A percentile compares a stretch with the other conserved stretches of the same genome.
phyloP scores from a whole-genome alignment of 192 early-diverging fungal species.

The Haplosporangium gracile region DNA sequence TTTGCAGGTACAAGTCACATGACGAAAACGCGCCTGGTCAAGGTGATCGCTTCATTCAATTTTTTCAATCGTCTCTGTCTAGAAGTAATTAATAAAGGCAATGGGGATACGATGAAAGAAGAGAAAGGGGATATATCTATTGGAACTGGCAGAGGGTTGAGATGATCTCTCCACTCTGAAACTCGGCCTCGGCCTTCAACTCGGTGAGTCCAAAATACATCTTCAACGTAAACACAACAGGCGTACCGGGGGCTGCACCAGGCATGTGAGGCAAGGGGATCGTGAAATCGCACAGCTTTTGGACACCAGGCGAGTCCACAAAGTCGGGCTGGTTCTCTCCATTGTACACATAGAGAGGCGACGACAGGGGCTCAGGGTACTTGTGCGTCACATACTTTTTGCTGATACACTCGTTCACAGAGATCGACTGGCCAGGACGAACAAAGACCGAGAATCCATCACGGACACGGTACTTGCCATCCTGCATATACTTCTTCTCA shows the following conservation, averaged over 20 bases:
- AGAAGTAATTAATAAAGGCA: background rate
- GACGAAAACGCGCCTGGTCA: background rate
- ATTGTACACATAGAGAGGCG: slow-evolving; percentile 48
- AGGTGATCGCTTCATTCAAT: background rate
- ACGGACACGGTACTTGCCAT: slow-evolving; percentile 55
- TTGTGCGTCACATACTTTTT: slow-evolving; percentile 68
- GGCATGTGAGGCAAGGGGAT: slow-evolving; percentile 52
- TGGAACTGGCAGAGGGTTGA: slow-evolving; percentile 54
- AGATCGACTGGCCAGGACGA: slow-evolving; percentile 56
- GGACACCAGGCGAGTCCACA: slow-evolving; percentile 52
- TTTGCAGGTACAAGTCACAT: background rate
- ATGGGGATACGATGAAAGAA: background rate
- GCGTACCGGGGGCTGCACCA: slow-evolving; percentile 45
- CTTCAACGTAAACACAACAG: slow-evolving; percentile 42
- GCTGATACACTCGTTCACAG: slow-evolving; percentile 65
- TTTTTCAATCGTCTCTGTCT: background rate
- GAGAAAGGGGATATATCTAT: slow-evolving; percentile 22
- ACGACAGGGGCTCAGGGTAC: slow-evolving; percentile 53
- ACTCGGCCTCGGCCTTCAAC: slow-evolving; percentile 53
- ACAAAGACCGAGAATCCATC: slow-evolving; percentile 56
- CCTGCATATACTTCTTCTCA: slow-evolving; percentile 57
- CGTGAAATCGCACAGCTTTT: slow-evolving; percentile 53
- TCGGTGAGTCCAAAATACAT: slow-evolving; percentile 53
- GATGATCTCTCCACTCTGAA: slow-evolving; percentile 47
- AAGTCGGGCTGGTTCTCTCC: slow-evolving; percentile 49